phyloP scores from a whole-genome alignment of 2,329 filamentous ascomycete species.

The Emmonsia crescens region DNA sequence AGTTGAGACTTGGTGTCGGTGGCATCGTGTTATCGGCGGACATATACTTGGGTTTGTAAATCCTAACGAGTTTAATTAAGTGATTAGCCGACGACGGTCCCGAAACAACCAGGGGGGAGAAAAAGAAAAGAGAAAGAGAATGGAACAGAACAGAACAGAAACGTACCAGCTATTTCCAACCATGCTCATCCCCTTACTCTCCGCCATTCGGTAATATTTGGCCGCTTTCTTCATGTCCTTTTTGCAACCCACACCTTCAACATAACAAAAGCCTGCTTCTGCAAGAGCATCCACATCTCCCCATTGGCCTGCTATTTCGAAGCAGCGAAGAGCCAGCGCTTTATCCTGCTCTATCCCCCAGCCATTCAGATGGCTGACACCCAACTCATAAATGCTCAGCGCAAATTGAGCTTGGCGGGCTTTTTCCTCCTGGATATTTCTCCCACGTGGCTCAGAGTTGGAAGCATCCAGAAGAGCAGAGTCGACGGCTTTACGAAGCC shows the following conservation, averaged over 20 bases:
- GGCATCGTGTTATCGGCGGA: slow-evolving; percentile 45
- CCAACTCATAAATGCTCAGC: slow-evolving; percentile 88
- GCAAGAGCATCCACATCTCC: slow-evolving; percentile 89
- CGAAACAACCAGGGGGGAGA: neutral
- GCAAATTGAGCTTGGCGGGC: slow-evolving; percentile 88
- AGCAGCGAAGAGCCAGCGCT: slow-evolving; percentile 74
- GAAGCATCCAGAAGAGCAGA: slow-evolving; percentile 70
- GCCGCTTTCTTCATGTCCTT: slow-evolving; percentile 94
- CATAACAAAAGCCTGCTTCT: slow-evolving; percentile 93
- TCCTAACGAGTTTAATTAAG: slow-evolving; percentile 52
- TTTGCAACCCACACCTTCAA: slow-evolving; percentile 84
- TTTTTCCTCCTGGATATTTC: slow-evolving; percentile 58
- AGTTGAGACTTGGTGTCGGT: slow-evolving; percentile 6
- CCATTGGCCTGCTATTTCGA: slow-evolving; percentile 93
- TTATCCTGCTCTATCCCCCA: slow-evolving; percentile 97
- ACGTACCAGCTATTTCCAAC: slow-evolving; percentile 94
- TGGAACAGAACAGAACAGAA: neutral
- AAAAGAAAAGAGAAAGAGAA: neutral
- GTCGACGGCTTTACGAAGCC: slow-evolving; percentile 86
- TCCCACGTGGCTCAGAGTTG: slow-evolving; percentile 54
- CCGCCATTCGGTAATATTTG: slow-evolving; percentile 78
- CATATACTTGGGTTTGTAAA: slow-evolving; percentile 89
- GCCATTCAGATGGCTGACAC: slow-evolving; percentile 93
- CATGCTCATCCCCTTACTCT: slow-evolving; percentile 92
- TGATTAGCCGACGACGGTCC: neutral